Percentiles rank a stretch among this genome's conserved stretches.
Conservation (phyloP, 139 green algal species). For the Closterium sp. region DNA sequence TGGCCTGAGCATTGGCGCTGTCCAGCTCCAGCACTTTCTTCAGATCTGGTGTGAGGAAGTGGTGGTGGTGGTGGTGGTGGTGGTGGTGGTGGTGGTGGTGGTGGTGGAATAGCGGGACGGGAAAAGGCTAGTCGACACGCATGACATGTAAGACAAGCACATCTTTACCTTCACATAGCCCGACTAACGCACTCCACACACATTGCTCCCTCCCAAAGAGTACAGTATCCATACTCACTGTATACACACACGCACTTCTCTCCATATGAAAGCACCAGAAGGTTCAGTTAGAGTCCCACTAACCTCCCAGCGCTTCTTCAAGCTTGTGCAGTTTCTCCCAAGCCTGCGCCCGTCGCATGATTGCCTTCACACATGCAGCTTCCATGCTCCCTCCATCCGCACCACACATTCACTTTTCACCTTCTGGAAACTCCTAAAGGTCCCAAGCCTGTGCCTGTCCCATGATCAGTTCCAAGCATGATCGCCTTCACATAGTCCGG, state of each 20-base stretch:
- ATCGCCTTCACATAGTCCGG: background rate
- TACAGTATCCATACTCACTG: background rate
- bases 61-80: background rate
- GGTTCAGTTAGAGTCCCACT: background rate
- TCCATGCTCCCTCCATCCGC: conserved; percentile 41
- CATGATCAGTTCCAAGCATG: background rate
- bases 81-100: background rate
- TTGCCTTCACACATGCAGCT: conserved; percentile 76
- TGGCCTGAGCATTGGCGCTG: conserved; percentile 56
- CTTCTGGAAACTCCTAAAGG: background rate
- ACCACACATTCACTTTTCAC: conserved; percentile 6
- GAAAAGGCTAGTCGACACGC: no score
- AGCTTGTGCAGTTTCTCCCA: conserved; percentile 79
- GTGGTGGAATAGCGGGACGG: no score
- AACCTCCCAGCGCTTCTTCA: conserved; percentile 67
- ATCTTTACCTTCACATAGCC: background rate
- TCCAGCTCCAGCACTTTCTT: conserved; percentile 74
- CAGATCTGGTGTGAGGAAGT: conserved; percentile 53
- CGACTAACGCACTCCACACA: background rate
- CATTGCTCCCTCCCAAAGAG: conserved; percentile 48
- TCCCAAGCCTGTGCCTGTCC: conserved; percentile 68
- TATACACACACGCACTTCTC: background rate
- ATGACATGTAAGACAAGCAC: no score
- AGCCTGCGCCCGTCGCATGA: conserved; percentile 69
- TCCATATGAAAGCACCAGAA: background rate